Conservation (phyloP, 768 basidiomycete species). For the Lyophyllum decastes region DNA sequence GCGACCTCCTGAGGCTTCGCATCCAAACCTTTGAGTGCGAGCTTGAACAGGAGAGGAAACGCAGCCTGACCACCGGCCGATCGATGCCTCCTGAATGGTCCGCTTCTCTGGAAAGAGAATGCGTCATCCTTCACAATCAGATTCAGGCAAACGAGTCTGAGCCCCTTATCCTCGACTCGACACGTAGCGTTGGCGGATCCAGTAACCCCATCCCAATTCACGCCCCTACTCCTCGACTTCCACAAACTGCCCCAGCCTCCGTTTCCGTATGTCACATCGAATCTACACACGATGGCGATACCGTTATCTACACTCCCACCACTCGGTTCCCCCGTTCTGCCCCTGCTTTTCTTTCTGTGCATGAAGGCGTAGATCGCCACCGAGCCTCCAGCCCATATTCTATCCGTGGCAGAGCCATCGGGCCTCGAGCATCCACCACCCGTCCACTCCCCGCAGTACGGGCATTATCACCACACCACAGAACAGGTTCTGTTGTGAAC, state of each 20-base stretch:
- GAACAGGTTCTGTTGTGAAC: background rate
- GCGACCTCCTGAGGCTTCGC: background rate
- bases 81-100: background rate
- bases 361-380: background rate
- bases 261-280: too few relatives aligned
- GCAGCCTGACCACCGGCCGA: background rate
- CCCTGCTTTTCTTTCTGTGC: background rate
- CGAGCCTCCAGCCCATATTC: background rate
- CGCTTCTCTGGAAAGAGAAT: background rate
- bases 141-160: background rate
- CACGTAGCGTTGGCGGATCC: too few relatives aligned
- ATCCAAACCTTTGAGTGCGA: background rate
- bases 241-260: background rate
- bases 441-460: background rate
- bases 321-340: too few relatives aligned
- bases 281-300: too few relatives aligned
- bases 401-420: background rate
- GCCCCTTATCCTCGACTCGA: too few relatives aligned
- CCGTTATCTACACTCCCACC: too few relatives aligned
- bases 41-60: background rate
- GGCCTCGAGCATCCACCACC: background rate
- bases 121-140: background rate
- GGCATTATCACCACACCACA: background rate
- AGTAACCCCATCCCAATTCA: background rate
- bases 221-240: background rate